These are phyloP conservation scores for Rhizomucor miehei DNA, from an alignment of 371 early-diverging fungal genomes.

Conservation along the genomic window DNA sequence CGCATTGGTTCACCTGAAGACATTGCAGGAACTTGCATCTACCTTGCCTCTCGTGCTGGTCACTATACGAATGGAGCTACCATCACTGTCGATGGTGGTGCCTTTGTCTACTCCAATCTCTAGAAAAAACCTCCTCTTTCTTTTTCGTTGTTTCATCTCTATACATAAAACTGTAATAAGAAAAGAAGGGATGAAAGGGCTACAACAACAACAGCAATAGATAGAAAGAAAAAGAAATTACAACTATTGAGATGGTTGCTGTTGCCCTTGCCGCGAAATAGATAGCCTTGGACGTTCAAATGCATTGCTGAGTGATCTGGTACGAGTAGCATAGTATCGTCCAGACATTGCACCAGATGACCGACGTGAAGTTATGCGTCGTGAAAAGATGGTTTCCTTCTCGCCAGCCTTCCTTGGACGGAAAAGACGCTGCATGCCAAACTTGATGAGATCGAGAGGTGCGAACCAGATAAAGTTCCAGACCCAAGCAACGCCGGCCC, in stretches of 20 bases:
- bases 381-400: constrained; percentile 16
- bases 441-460: constrained; percentile 67
- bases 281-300: constrained; percentile 19
- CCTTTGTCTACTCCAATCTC: constrained; percentile 43
- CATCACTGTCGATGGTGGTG: constrained; percentile 87
- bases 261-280: not conserved
- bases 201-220: too few relatives aligned
- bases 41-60: constrained; percentile 73
- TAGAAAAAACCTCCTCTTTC: constrained; percentile 8
- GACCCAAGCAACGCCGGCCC: constrained; percentile 55
- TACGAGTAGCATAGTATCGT: constrained; percentile 37
- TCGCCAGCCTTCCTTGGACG: constrained; percentile 27
- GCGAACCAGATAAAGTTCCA: constrained; percentile 71
- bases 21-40: constrained; percentile 81
- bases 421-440: constrained; percentile 55
- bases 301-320: constrained; percentile 26
- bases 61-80: constrained; percentile 82
- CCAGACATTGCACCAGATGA: constrained; percentile 22
- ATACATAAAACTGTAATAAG: too few relatives aligned
- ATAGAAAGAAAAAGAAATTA: too few relatives aligned
- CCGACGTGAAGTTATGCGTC: constrained; percentile 17
- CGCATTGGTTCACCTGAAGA: constrained; percentile 85
- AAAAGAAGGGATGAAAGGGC: too few relatives aligned
- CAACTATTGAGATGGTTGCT: too few relatives aligned
- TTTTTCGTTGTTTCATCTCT: too few relatives aligned